These are phyloP conservation scores for Tripterygium wilfordii DNA, from an alignment of 177 flowering plant species.

Conservation along the genomic window DNA sequence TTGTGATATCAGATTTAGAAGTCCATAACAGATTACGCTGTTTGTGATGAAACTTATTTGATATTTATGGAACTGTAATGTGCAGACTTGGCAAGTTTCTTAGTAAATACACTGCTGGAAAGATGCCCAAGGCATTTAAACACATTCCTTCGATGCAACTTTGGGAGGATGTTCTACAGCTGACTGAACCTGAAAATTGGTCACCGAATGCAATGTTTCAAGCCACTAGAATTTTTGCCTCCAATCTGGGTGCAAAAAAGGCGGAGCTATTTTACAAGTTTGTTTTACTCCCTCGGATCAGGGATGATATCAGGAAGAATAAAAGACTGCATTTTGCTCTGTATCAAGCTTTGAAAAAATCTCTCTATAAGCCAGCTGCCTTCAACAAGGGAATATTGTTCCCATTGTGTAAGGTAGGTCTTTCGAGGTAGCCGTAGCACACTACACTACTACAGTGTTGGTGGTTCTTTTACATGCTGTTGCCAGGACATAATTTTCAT, in stretches of 20 bases:
- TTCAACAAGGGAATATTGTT: slow-evolving; percentile 85
- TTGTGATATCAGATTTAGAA: no score
- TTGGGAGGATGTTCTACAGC: slow-evolving; percentile 84
- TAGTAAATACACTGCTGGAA: slow-evolving; percentile 70
- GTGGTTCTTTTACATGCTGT: no score
- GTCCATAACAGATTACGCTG: no score
- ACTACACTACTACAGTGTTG: no score
- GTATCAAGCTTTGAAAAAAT: slow-evolving; percentile 78
- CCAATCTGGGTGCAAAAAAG: slow-evolving; percentile 66
- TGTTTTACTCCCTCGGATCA: slow-evolving; percentile 80
- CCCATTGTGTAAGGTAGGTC: slow-evolving; percentile 83
- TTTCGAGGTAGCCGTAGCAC: no score
- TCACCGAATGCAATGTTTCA: slow-evolving; percentile 90
- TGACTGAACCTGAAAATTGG: slow-evolving; percentile 97
- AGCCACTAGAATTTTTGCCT: slow-evolving; percentile 91
- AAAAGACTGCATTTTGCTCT: slow-evolving; percentile 84
- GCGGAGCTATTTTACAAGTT: slow-evolving; percentile 85
- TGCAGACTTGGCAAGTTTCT: slow-evolving; percentile 78
- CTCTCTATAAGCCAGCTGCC: slow-evolving; percentile 91
- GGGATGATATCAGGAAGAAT: slow-evolving; percentile 82
- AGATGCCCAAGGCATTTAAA: slow-evolving; percentile 82
- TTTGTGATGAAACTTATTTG: not conserved
- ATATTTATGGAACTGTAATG: not conserved
- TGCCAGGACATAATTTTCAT: no score
- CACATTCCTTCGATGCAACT: slow-evolving; percentile 55